Conservation (phyloP, 345 rosid species). For the Anacardium occidentale region DNA sequence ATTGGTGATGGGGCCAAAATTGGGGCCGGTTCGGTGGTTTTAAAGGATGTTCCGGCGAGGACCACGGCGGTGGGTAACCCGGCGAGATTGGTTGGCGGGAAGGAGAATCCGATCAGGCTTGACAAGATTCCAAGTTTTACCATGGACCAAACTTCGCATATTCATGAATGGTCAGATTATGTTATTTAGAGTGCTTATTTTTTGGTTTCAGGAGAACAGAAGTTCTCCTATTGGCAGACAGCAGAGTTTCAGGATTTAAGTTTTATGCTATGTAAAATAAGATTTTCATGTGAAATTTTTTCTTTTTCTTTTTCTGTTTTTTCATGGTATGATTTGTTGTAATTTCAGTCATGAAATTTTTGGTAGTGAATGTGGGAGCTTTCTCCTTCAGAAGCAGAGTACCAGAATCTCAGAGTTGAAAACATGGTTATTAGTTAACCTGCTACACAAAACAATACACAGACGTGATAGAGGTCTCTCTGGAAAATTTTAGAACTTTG, state of each 20-base stretch:
- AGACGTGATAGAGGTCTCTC: too few species aligned
- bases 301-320: not conserved
- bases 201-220: not conserved
- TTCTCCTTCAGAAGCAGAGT: too few species aligned
- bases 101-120: constrained; percentile 66
- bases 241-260: not conserved
- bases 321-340: not conserved
- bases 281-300: not conserved
- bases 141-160: constrained; percentile 91
- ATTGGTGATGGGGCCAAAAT: constrained; percentile 97
- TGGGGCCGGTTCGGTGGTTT: constrained; percentile 88
- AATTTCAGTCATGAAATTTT: too few species aligned
- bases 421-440: too few species aligned
- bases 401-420: too few species aligned
- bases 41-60: constrained; percentile 72
- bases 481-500: too few species aligned
- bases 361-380: too few species aligned
- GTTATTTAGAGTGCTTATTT: constrained; percentile 51
- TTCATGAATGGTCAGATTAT: constrained; percentile 85
- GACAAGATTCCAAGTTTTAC: constrained; percentile 82
- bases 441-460: too few species aligned
- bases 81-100: constrained; percentile 89
- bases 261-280: not conserved
- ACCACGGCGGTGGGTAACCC: constrained; percentile 96
- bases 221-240: not conserved